These are phyloP conservation scores for Mrakia hoshinonis DNA, from an alignment of 768 basidiomycete genomes.

Conservation along the genomic window DNA sequence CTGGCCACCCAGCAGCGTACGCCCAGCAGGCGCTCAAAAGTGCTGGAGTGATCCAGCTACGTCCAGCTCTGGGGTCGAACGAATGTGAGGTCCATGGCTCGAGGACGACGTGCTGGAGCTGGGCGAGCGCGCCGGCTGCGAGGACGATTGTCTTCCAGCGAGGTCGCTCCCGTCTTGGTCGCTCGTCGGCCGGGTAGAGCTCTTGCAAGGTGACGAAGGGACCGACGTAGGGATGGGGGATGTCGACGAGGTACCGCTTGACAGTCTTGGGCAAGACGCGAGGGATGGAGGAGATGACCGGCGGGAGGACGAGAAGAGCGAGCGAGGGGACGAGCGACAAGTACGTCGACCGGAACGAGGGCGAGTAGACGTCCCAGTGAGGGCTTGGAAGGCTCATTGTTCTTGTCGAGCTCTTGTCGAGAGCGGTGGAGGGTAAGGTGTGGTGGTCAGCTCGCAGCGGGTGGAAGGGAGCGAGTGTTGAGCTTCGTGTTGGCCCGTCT, in stretches of 20 bases:
- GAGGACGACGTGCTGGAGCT: neutral
- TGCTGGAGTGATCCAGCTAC: neutral
- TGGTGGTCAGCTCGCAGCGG: too few species aligned
- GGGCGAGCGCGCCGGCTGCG: neutral
- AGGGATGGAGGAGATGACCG: neutral
- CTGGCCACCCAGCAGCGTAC: neutral
- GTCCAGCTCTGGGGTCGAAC: neutral
- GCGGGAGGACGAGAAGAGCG: neutral
- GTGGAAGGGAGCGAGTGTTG: too few species aligned
- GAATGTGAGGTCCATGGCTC: too few species aligned
- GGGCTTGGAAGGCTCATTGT: too few species aligned
- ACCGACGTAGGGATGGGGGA: neutral
- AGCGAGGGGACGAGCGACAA: neutral
- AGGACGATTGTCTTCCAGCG: constrained; percentile 1
- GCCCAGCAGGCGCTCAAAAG: neutral
- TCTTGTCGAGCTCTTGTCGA: too few species aligned
- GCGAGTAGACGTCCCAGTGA: too few species aligned
- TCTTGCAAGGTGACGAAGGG: neutral
- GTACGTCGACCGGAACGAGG: too few species aligned
- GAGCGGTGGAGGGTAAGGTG: too few species aligned
- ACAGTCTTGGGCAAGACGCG: neutral
- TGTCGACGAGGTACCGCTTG: neutral
- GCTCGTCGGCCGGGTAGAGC: neutral
- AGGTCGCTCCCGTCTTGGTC: neutral
- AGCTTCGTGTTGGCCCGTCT: too few species aligned